Evolutionary conservation across 345 rosid genomes (phyloP).

Genomic region (Eutrema heterophyllum): DNA sequence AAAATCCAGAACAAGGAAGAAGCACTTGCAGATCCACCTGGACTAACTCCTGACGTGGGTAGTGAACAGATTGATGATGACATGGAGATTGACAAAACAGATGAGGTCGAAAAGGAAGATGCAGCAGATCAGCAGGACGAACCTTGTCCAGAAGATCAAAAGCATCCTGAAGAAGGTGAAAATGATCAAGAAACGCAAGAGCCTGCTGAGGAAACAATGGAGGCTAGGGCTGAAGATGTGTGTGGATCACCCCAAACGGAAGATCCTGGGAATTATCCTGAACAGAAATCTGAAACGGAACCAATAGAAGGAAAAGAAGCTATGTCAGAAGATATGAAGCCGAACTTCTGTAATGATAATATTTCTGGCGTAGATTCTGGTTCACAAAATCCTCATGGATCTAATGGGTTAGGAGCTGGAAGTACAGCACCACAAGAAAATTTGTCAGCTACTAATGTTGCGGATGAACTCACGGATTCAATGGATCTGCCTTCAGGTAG

Average conservation of each 20-base stretch:
- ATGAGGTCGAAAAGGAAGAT: constrained; percentile 47
- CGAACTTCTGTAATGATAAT: constrained; percentile 34
- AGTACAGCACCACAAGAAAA: constrained; percentile 47
- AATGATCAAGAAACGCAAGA: constrained; percentile 35
- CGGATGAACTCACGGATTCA: constrained; percentile 43
- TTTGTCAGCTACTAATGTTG: constrained; percentile 36
- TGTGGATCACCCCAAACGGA: constrained; percentile 40
- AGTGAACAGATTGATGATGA: constrained; percentile 46
- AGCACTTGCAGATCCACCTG: constrained; percentile 61
- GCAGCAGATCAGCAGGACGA: constrained; percentile 45
- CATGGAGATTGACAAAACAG: constrained; percentile 44
- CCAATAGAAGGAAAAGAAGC: constrained; percentile 36
- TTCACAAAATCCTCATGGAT: constrained; percentile 43
- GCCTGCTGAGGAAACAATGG: constrained; percentile 47
- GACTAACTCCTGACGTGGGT: constrained; percentile 46
- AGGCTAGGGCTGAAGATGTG: constrained; percentile 33
- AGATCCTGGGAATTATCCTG: constrained; percentile 36
- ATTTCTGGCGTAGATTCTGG: constrained; percentile 49
- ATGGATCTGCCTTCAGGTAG: constrained; percentile 46
- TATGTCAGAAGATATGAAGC: constrained; percentile 35
- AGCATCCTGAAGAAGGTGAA: constrained; percentile 36
- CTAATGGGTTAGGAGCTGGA: constrained; percentile 40
- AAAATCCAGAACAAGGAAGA: constrained; percentile 56
- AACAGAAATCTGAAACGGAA: constrained; percentile 39
- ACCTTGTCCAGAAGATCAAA: constrained; percentile 38